Evolutionary conservation across 2,329 filamentous ascomycete species (phyloP).

Genomic region (Aspergillus sp.): DNA sequence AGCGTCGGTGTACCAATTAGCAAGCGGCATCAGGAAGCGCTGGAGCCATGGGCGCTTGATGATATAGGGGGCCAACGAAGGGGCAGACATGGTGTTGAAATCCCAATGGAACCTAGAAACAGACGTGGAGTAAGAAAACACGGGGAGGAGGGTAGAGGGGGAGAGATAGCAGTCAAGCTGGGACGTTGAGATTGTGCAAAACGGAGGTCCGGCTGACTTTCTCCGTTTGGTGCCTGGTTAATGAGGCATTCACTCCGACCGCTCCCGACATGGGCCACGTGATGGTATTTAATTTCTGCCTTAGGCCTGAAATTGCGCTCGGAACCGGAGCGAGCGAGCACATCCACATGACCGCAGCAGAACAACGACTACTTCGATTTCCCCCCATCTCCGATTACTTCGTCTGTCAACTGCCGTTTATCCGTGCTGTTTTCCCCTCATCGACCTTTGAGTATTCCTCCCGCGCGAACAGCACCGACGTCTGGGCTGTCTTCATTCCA

Average conservation of each 20-base stretch:
- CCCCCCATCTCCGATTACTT: neutral
- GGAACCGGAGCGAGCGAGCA: neutral
- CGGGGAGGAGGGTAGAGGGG: constrained; percentile 12
- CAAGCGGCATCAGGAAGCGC: constrained; percentile 68
- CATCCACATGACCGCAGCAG: constrained; percentile 13
- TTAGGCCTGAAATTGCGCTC: no score
- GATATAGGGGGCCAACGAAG: constrained; percentile 67
- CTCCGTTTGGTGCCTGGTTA: constrained; percentile 13
- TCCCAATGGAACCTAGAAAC: constrained; percentile 16
- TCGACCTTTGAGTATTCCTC: no score
- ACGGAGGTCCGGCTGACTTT: constrained; percentile 26
- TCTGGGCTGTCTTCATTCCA: neutral
- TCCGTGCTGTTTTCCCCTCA: neutral
- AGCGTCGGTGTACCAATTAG: constrained; percentile 82
- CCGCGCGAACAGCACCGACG: no score
- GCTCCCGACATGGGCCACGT: neutral
- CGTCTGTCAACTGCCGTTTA: neutral
- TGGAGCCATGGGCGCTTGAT: constrained; percentile 78
- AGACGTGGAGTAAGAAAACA: constrained; percentile 21
- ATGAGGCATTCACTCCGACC: constrained; percentile 5
- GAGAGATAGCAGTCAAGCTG: constrained; percentile 16
- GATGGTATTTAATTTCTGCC: neutral
- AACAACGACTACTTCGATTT: constrained; percentile 11
- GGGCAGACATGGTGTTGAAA: constrained; percentile 56
- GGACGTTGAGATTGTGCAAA: constrained; percentile 35